Evolutionary conservation across 2,329 filamentous ascomycete species (phyloP).

Genomic region (Aureobasidium melanogenum): DNA sequence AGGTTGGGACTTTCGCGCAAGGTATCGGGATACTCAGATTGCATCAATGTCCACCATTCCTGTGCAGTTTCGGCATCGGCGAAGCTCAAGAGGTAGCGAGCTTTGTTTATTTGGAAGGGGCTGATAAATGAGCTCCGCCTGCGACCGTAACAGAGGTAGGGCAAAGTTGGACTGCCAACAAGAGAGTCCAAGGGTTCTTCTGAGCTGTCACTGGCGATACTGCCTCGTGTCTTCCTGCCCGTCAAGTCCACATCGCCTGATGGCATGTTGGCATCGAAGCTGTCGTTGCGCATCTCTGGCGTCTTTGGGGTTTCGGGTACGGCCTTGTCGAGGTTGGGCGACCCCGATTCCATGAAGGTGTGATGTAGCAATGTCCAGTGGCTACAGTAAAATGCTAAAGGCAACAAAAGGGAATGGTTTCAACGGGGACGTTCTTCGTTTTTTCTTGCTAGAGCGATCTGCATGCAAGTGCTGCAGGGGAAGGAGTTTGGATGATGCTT

Average conservation of each 20-base stretch:
- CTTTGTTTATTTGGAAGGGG: conserved; percentile 14
- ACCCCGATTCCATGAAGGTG: background rate
- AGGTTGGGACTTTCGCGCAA: conserved; percentile 24
- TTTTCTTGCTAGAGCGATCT: background rate
- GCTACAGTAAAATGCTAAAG: background rate
- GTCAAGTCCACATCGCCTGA: background rate
- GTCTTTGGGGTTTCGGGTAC: background rate
- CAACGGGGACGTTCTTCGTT: conserved; percentile 4
- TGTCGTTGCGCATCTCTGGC: conserved; percentile 9
- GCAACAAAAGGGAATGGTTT: background rate
- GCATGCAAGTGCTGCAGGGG: conserved; percentile 1
- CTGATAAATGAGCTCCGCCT: conserved; percentile 14
- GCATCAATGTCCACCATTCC: conserved; percentile 26
- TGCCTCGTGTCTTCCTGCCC: conserved; percentile 6
- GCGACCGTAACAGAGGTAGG: conserved; percentile 15
- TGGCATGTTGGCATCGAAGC: background rate
- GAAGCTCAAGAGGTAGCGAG: conserved; percentile 26
- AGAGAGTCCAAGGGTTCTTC: background rate
- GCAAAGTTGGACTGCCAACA: background rate
- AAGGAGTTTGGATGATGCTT: conserved; percentile 7
- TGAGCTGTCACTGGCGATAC: conserved; percentile 3
- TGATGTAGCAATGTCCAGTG: conserved; percentile 1
- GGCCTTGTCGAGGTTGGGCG: background rate
- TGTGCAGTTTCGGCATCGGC: conserved; percentile 22
- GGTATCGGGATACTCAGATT: conserved; percentile 22